Evolutionary conservation across 306 rosid genomes (phyloP).

Genomic region (Mimosa bimucronata): DNA sequence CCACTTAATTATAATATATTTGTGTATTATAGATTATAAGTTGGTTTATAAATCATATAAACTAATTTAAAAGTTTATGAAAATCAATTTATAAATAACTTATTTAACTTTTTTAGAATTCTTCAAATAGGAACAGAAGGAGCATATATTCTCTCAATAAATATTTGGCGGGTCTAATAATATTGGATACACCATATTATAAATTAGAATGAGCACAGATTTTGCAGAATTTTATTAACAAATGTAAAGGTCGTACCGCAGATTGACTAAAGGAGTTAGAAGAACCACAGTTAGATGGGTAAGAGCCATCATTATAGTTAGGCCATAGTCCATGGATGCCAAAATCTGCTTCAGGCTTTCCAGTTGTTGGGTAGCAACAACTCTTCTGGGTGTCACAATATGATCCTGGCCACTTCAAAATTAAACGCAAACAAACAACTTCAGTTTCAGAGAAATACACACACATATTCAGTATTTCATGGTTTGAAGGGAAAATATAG

Average conservation of each 20-base stretch:
- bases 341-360: constrained; percentile 77
- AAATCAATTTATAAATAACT: no score
- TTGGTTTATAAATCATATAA: no score
- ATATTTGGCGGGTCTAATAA: no score
- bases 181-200: not conserved
- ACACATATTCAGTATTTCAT: no score
- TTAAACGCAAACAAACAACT: not conserved
- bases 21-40: no score
- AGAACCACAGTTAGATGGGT: constrained; percentile 77
- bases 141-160: no score
- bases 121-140: no score
- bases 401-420: constrained; percentile 87
- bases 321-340: constrained; percentile 91
- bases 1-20: no score
- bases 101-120: no score
- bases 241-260: constrained; percentile 45
- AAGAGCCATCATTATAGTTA: constrained; percentile 63
- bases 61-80: no score
- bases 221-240: not conserved
- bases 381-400: constrained; percentile 68
- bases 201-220: not conserved
- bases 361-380: constrained; percentile 80
- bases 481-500: no score
- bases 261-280: constrained; percentile 52
- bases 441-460: not conserved